Conservation (phyloP, 441 rosid species). For the Erysimum pusillum region DNA sequence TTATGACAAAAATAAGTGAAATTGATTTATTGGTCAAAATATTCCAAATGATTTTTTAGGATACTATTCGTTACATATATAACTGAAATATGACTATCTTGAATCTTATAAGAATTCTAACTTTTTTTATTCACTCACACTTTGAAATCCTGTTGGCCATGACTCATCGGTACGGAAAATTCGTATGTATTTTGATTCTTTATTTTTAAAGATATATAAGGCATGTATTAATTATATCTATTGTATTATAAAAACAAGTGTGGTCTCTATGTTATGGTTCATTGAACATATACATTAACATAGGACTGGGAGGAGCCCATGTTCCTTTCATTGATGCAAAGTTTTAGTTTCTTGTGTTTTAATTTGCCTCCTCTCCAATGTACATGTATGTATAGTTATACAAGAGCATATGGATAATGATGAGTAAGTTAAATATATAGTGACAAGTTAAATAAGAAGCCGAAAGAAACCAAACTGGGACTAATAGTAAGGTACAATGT, state of each 20-base stretch:
- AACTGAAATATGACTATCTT: slow-evolving; percentile 5
- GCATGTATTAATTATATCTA: slow-evolving; percentile 7
- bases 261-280: slow-evolving; percentile 44
- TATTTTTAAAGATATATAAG: neutral
- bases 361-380: slow-evolving; percentile 44
- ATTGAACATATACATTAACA: slow-evolving; percentile 51
- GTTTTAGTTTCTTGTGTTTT: slow-evolving; percentile 31
- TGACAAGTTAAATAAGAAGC: slow-evolving; percentile 34
- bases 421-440: slow-evolving; percentile 36
- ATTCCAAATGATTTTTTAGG: slow-evolving; percentile 5
- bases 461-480: slow-evolving; percentile 5
- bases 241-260: slow-evolving; percentile 11
- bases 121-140: neutral
- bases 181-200: neutral
- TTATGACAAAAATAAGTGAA: neutral
- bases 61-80: slow-evolving; percentile 10
- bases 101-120: slow-evolving; percentile 7
- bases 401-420: slow-evolving; percentile 33
- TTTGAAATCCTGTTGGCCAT: neutral
- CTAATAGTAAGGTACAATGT: slow-evolving; percentile 48
- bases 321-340: slow-evolving; percentile 41
- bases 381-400: slow-evolving; percentile 8
- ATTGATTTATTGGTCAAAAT: slow-evolving; percentile 19
- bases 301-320: slow-evolving; percentile 45
- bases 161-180: neutral